These are phyloP conservation scores for Pythium biforme DNA, from an alignment of 352 stramenopile species.

Conservation along the genomic window DNA sequence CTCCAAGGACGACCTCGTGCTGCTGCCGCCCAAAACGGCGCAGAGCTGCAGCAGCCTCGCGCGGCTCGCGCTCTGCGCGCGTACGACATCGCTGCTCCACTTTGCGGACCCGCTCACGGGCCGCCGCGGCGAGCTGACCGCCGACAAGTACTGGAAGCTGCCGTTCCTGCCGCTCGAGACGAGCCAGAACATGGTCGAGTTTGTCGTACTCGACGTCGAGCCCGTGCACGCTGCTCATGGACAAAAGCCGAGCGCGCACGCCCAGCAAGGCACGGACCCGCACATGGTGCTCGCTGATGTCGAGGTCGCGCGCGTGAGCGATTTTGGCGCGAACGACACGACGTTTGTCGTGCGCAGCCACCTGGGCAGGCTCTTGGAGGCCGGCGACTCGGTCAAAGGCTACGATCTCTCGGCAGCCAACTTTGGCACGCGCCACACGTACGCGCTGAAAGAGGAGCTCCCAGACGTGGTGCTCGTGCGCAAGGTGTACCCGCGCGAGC, in stretches of 20 bases:
- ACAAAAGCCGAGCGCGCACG: not conserved
- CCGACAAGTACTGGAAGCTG: slow-evolving; percentile 72
- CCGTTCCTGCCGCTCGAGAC: slow-evolving; percentile 63
- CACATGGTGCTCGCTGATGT: slow-evolving; percentile 55
- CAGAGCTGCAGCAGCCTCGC: slow-evolving; percentile 67
- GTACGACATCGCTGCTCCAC: slow-evolving; percentile 63
- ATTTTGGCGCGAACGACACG: slow-evolving; percentile 83
- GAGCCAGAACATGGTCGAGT: slow-evolving; percentile 60
- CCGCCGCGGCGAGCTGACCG: slow-evolving; percentile 50
- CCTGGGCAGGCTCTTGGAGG: slow-evolving; percentile 51
- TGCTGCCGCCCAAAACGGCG: slow-evolving; percentile 56
- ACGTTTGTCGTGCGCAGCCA: slow-evolving; percentile 67
- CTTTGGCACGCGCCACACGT: slow-evolving; percentile 46
- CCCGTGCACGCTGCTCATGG: slow-evolving; percentile 31
- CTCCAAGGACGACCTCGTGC: slow-evolving; percentile 74
- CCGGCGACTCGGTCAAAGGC: slow-evolving; percentile 67
- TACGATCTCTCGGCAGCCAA: slow-evolving; percentile 65
- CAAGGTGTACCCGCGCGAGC: slow-evolving; percentile 59
- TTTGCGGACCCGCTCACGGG: slow-evolving; percentile 59
- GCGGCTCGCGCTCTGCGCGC: slow-evolving; percentile 53
- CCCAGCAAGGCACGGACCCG: not conserved
- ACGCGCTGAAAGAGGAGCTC: slow-evolving; percentile 54
- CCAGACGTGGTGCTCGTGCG: slow-evolving; percentile 77
- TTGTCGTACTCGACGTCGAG: slow-evolving; percentile 72
- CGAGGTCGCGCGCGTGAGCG: slow-evolving; percentile 60